Evolutionary conservation across 805 yeast species (phyloP), one percentile per base, ranked within the genome.

Genomic region (Lachancea fermentati): DNA sequence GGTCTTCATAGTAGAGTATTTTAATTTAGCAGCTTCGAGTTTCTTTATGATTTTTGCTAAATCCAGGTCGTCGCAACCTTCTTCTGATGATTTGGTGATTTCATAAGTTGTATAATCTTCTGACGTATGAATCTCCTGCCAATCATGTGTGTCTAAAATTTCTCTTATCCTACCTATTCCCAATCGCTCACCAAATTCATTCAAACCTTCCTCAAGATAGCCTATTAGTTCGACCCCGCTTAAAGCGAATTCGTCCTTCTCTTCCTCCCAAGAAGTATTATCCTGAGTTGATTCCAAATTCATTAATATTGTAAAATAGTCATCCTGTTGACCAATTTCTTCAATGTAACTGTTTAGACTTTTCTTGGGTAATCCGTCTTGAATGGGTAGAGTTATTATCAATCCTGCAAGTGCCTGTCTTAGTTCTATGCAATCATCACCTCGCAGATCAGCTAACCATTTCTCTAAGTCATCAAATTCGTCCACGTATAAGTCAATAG

Each of bases 101-200:
- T 37, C 9, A 14, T 13, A 14, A 16, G 26, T n/a, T 12, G 24
- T 11, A 30, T 19, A 17, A 4, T 37, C 31, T 36, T 35, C 31
- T n/a, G n/a, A n/a, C n/a, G n/a, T n/a, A 12, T n/a, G n/a, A 2
- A 9, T 26, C 7, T 32, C 14, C 9, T 18, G 24, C 81, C 82
- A 77, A 19, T 66, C 70, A 43, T 73, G 69, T 1, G 73, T 61
- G 36, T 76, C 74, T 4, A 77, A 47, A 2, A 75, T 51, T 42
- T 76, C 80, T 29, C 48, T 47, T 2, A 75, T 41, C 42, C 81
- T 51, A 29, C 61, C 66, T 11, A 54, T 49, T 0, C 81, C 81
- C 2, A 59, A 12, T 17, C 51, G 60, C 34, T 75, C 81, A 15
- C 52, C 52, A 44, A 42, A 73, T 47, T 73, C 75, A 47, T 72